These are phyloP conservation scores for Paraphoma sp. DNA, from an alignment of 2,329 filamentous ascomycete species.

Conservation along the genomic window DNA sequence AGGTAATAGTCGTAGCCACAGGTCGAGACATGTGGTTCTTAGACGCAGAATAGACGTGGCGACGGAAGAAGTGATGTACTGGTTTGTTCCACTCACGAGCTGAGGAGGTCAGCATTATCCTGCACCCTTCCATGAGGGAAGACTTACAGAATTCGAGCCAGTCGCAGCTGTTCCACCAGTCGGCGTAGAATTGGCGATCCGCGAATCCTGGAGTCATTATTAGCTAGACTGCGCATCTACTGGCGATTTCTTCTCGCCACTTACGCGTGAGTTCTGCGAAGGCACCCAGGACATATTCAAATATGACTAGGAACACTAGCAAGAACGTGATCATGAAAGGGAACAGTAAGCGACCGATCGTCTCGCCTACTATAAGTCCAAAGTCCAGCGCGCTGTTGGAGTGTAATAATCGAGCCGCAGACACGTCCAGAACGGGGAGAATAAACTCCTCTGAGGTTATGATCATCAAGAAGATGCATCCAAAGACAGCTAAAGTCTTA, in stretches of 20 bases:
- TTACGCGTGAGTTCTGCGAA: constrained; percentile 86
- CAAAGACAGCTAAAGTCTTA: constrained; percentile 89
- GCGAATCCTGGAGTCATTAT: constrained; percentile 67
- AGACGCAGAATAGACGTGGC: constrained; percentile 90
- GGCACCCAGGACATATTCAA: constrained; percentile 93
- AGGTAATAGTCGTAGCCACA: constrained; percentile 86
- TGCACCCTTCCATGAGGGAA: not conserved
- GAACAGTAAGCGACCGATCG: constrained; percentile 88
- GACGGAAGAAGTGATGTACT: constrained; percentile 91
- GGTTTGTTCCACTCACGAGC: constrained; percentile 80
- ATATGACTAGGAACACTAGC: constrained; percentile 96
- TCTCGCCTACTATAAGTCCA: constrained; percentile 83
- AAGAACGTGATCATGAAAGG: constrained; percentile 97
- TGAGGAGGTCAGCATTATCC: not conserved
- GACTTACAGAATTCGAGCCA: constrained; percentile 88
- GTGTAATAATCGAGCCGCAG: constrained; percentile 61
- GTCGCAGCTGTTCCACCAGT: constrained; percentile 77
- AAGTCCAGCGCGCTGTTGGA: constrained; percentile 66
- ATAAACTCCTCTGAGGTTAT: constrained; percentile 95
- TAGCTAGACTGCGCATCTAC: not conserved
- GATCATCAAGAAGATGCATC: constrained; percentile 93
- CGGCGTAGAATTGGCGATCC: constrained; percentile 89
- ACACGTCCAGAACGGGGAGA: constrained; percentile 82
- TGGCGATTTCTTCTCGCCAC: constrained; percentile 11
- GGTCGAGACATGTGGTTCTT: constrained; percentile 76